Evolutionary conservation across 192 early-diverging fungal species (phyloP), one percentile per base, ranked within the genome.

Genomic region (Pilobolus umbonatus): DNA sequence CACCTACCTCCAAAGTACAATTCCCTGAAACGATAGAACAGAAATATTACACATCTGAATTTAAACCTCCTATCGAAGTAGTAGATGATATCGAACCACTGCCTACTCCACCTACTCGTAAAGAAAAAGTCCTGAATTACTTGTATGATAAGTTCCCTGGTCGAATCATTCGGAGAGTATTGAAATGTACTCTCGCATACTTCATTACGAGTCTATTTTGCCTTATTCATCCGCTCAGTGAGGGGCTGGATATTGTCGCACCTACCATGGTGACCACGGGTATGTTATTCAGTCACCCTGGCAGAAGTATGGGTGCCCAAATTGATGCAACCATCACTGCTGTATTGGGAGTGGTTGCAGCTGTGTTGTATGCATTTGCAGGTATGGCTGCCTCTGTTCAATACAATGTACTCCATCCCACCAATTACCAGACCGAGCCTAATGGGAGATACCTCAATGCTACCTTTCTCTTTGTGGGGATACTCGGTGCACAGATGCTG

Each of bases 221-320:
- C 46, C 58, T 76, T 22, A 68, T 77, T n/a, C 53, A 34, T 1
- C 56, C 39, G 4, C 17, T 73, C 14, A 45, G 39, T 3, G 10
- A 29, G 15, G 42, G 46, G 12, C 14, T 80, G 1, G 75, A 73
- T 0, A 58, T 65, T 1, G 31, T 52, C 0, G 55, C 72, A 6
- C n/a, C n/a, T n/a, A 73, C 62, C 38, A 5, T 79, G 25, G 55
- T 57, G 29, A 61, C 58, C 15, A 62, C 69, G 5, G 68, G 64
- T 24, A 62, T 73, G 2, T 46, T 79, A n/a, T 79, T 79, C 36
- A 71, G 71, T 19, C 77, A 79, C 21, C 77, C 77, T 14, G 58
- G 68, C 29, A 64, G 77, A 31, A 75, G 70, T 2, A 67, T 77
- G 52, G 78, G 78, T 2, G 70, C 78, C 6, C 75, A 77, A 39